phyloP scores from a whole-genome alignment of 2,329 filamentous ascomycete genomes.

The Penicillium sp. region DNA sequence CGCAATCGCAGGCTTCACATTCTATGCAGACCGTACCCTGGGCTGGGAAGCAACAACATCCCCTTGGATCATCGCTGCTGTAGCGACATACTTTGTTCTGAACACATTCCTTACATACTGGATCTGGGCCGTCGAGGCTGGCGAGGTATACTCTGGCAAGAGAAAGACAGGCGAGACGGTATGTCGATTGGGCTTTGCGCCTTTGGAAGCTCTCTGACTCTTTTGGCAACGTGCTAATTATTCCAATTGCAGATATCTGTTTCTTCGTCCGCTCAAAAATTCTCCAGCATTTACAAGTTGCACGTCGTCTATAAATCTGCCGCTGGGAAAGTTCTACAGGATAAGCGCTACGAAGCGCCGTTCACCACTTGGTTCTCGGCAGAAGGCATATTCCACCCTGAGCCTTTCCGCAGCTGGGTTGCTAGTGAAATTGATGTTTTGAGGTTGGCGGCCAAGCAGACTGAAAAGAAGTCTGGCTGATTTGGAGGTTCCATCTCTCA shows the following conservation, averaged over 20 bases:
- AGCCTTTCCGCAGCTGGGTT: constrained; percentile 64
- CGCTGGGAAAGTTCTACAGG: constrained; percentile 42
- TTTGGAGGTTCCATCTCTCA: background rate
- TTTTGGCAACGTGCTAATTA: constrained; percentile 4
- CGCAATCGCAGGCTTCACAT: constrained; percentile 75
- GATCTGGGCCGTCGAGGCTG: constrained; percentile 81
- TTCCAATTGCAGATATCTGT: constrained; percentile 64
- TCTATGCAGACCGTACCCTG: constrained; percentile 87
- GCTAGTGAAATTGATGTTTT: constrained; percentile 59
- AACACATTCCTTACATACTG: constrained; percentile 80
- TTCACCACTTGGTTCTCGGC: constrained; percentile 63
- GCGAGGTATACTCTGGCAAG: constrained; percentile 77
- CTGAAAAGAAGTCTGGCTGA: constrained; percentile 32
- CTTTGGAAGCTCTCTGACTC: background rate
- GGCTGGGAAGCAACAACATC: constrained; percentile 84
- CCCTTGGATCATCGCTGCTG: constrained; percentile 74
- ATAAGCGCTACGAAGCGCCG: constrained; percentile 55
- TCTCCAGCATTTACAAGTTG: constrained; percentile 78
- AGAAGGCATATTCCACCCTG: constrained; percentile 61
- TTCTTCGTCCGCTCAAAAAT: constrained; percentile 71
- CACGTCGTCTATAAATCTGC: constrained; percentile 55
- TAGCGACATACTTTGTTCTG: constrained; percentile 74
- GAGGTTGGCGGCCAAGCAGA: constrained; percentile 49
- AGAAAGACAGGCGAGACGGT: constrained; percentile 67
- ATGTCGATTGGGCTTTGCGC: constrained; percentile 22